Evolutionary conservation across 768 basidiomycete species (phyloP).

Genomic region (Saitozyma sp.): DNA sequence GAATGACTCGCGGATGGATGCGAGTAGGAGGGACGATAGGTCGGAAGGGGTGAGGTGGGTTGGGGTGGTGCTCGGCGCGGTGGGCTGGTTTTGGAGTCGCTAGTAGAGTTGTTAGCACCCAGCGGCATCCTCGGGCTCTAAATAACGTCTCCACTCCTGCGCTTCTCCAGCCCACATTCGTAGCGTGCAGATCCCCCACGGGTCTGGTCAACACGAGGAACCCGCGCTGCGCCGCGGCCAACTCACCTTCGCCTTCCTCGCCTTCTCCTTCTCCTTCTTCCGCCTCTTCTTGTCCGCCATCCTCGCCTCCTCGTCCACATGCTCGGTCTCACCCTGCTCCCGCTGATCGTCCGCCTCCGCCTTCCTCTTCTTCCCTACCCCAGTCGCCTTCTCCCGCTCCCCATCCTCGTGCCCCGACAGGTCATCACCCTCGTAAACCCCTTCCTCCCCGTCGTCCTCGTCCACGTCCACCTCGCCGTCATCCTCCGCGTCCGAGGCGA

Average conservation of each 20-base stretch:
- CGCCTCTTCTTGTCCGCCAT: constrained; percentile 42
- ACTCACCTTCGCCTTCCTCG: constrained; percentile 46
- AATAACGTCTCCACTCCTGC: neutral
- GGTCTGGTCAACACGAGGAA: neutral
- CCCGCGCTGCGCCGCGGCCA: no score
- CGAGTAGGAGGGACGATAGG: constrained; percentile 25
- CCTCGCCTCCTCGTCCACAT: constrained; percentile 22
- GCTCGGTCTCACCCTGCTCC: constrained; percentile 10
- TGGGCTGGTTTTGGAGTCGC: constrained; percentile 5
- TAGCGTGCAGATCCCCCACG: neutral
- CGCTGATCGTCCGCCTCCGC: constrained; percentile 14
- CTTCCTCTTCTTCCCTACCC: constrained; percentile 15
- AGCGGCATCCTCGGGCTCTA: neutral
- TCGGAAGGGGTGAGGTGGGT: constrained; percentile 28
- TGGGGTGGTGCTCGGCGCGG: constrained; percentile 8
- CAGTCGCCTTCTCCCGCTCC: constrained; percentile 2
- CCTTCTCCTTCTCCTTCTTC: constrained; percentile 50
- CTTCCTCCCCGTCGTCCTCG: constrained; percentile 5
- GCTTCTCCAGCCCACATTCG: neutral
- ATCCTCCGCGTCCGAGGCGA: constrained; percentile 20
- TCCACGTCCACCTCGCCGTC: neutral
- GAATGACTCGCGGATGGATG: constrained; percentile 59
- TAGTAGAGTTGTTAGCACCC: neutral
- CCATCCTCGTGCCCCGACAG: constrained; percentile 1
- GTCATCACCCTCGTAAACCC: neutral